Evolutionary conservation across 2,329 filamentous ascomycete genomes (phyloP), one percentile per base, ranked within the genome.

Genomic region (Exophiala spinifera): DNA sequence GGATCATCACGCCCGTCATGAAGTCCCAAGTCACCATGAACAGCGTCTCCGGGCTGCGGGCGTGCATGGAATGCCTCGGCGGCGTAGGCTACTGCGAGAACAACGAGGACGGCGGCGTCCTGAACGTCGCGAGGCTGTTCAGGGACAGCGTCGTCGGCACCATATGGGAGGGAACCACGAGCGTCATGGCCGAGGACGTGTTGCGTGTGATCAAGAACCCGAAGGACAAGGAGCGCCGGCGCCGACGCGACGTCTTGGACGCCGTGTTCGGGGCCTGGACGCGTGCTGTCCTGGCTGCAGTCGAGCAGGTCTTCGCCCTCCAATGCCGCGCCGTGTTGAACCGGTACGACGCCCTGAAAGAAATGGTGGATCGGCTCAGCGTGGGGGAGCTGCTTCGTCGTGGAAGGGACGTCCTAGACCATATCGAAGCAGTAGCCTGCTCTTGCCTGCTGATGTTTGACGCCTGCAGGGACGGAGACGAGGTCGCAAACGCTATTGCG

Each of bases 111-210:
- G 79, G 82, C 47, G 80, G 83, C 49, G 75, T 80, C n/a, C 70
- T 88, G 53, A 89, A 89, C 65, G 71, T 89, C 1, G 78, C 85
- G 0, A 76, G 84, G 13, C 70, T 88, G 1, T 86, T 82, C 64
- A 79, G 87, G 4, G 86, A 89, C 63, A 78, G 78, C 7, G 74
- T 75, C 25, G 85, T 88, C 2, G 71, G 82, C 47, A 77, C 80
- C 13, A 88, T 89, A 46, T 87, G 84, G 83, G 84, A 87, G 67
- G 84, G 86, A 2, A 89, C 86, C 0, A 87, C 85, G 0, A 84
- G 87, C 63, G 82, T 89, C 17, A 76, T 62, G 58, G 60, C 60
- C 45, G 60, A 61, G 45, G 60, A 63, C 45, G 46, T 57, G 20
- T 21, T 56, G 42, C 36, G 60, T 4, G 60, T 59, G n/a, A 20